Evolutionary conservation across 1,284 basidiomycete species (phyloP).

Genomic region (Tremellales sp.): DNA sequence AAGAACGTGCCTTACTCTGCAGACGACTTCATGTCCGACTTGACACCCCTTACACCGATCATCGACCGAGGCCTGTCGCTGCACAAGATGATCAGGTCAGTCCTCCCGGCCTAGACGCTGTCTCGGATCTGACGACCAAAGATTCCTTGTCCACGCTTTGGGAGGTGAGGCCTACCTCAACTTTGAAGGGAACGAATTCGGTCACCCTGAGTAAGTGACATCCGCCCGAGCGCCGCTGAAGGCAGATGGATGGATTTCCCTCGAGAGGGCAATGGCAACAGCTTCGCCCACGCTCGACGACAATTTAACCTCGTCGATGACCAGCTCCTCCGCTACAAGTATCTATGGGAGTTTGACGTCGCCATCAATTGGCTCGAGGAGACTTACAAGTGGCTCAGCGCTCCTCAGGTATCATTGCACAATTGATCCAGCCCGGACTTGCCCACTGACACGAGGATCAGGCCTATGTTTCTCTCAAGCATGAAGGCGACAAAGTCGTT

Average conservation of each 20-base stretch:
- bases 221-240: constrained; percentile 3
- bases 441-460: too few species aligned
- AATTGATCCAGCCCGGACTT: neutral
- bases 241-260: constrained; percentile 96
- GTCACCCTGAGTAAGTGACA: constrained; percentile 76
- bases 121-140: constrained; percentile 40
- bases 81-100: constrained; percentile 95
- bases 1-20: neutral
- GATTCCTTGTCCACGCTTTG: constrained; percentile 81
- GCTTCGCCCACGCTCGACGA: constrained; percentile 90
- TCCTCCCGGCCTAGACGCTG: neutral
- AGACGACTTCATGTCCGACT: constrained; percentile 94
- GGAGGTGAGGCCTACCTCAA: constrained; percentile 97
- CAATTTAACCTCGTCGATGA: constrained; percentile 97
- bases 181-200: constrained; percentile 98
- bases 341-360: constrained; percentile 86
- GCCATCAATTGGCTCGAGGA: constrained; percentile 88
- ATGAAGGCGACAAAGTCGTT: constrained; percentile 86
- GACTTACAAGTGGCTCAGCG: constrained; percentile 76
- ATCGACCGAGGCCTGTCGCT: constrained; percentile 85
- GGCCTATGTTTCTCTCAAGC: constrained; percentile 88
- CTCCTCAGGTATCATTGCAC: constrained; percentile 62
- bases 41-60: constrained; percentile 77
- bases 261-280: constrained; percentile 87
- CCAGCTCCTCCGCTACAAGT: constrained; percentile 75